These are phyloP conservation scores for Alternaria angustiovoidea DNA, from an alignment of 2,329 filamentous ascomycete species.

Conservation along the genomic window DNA sequence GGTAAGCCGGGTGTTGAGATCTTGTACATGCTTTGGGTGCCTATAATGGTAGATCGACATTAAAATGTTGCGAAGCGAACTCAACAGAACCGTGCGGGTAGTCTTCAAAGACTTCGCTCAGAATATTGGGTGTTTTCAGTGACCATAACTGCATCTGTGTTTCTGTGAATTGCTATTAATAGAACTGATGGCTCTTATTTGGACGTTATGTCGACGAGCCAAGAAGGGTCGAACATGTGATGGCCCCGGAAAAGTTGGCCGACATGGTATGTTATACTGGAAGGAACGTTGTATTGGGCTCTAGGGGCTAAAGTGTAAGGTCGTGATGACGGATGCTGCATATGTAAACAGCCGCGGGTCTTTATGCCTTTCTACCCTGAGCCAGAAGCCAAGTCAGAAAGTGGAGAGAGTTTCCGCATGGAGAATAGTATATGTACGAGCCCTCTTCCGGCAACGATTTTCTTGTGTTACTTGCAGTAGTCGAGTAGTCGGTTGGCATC, in stretches of 20 bases:
- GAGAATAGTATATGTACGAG: neutral
- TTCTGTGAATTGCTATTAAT: neutral
- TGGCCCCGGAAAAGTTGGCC: neutral
- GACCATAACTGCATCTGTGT: neutral
- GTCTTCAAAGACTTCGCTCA: neutral
- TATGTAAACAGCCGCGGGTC: constrained; percentile 12
- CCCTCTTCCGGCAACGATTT: neutral
- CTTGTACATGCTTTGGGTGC: neutral
- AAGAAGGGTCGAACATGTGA: neutral
- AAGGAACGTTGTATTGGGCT: neutral
- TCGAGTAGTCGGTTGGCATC: neutral
- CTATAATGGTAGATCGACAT: neutral
- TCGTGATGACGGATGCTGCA: neutral
- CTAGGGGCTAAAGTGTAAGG: neutral
- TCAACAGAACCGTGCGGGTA: neutral
- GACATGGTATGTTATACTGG: neutral
- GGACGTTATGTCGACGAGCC: neutral
- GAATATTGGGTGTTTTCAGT: neutral
- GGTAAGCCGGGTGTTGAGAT: neutral
- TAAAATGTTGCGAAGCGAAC: neutral
- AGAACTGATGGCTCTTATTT: neutral
- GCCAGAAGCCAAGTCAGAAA: neutral
- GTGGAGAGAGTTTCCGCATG: constrained; percentile 1
- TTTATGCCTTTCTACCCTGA: neutral
- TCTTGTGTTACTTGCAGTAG: neutral